phyloP scores from a whole-genome alignment of 306 rosid species.

The Quercus wislizeni region DNA sequence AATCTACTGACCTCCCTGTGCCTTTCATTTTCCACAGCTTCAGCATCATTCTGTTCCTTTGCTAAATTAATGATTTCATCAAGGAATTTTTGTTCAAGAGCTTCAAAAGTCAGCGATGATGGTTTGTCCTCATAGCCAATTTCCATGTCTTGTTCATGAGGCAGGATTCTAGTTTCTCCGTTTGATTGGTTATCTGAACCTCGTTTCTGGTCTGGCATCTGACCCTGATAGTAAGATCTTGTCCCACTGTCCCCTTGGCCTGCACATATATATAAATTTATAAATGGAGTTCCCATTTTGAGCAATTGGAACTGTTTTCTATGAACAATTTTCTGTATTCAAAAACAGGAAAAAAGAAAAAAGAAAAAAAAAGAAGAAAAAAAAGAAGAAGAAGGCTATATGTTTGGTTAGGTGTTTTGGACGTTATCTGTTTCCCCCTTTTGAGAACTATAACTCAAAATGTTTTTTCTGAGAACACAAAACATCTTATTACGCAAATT shows the following conservation, averaged over 20 bases:
- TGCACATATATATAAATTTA: not conserved
- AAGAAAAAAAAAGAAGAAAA: too few species aligned
- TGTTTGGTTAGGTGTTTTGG: not conserved
- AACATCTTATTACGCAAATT: too few species aligned
- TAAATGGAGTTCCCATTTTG: too few species aligned
- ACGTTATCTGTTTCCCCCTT: not conserved
- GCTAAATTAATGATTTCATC: conserved; percentile 28
- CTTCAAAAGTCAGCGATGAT: conserved; percentile 22
- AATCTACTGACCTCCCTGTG: conserved; percentile 24
- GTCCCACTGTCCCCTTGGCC: conserved; percentile 13
- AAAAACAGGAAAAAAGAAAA: too few species aligned
- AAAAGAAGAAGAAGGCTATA: too few species aligned
- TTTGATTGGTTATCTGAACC: conserved; percentile 1
- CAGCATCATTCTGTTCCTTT: conserved; percentile 25
- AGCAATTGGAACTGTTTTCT: too few species aligned
- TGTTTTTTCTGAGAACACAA: too few species aligned
- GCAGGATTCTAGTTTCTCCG: conserved; percentile 4
- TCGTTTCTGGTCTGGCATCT: conserved; percentile 6
- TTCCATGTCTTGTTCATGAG: conserved; percentile 31
- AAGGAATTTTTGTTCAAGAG: conserved; percentile 29
- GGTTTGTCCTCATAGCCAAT: conserved; percentile 31
- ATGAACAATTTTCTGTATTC: too few species aligned
- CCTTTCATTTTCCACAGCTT: conserved; percentile 26
- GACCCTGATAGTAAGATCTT: conserved; percentile 19
- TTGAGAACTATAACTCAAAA: too few species aligned